Base-by-base conservation (phyloP, 495 filamentous ascomycete species). In the Aspergillus nanangensis region DNA sequence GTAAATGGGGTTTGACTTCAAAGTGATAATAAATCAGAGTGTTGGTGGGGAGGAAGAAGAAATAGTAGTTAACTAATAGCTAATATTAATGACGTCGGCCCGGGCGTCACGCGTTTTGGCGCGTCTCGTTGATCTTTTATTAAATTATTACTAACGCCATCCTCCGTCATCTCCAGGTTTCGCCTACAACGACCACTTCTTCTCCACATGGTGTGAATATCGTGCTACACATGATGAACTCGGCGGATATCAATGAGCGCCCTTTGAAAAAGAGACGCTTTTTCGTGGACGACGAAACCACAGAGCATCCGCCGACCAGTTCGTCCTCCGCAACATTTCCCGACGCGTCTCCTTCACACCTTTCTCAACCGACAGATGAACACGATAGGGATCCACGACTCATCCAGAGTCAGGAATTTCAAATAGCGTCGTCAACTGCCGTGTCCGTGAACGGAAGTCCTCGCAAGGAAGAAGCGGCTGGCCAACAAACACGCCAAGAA, bases 181-280 rank as follows among this genome's bases (percentile, higher is more conserved):
- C n/a, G n/a, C n/a, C n/a, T n/a, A n/a, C n/a, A n/a, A n/a, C n/a
- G n/a, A n/a, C n/a, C n/a, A n/a, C n/a, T n/a, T n/a, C n/a, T n/a
- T n/a, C n/a, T n/a, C n/a, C n/a, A n/a, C n/a, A n/a, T n/a, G n/a
- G n/a, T n/a, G n/a, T n/a, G n/a, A n/a, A n/a, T n/a, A n/a, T n/a
- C n/a, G n/a, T n/a, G n/a, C n/a, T 41, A 17, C 45, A 25, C 35
- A 65, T 22, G 2, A 87, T 87, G 84, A 75, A 66, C 50, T 70
- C 69, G 48, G 56, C 69, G 47, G 69, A 79, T 25, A 63, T 72
- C 3, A 72, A 79, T 41, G 79, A 82, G 36, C 77, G 81, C 17
- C 89, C 88, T 3, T 65, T 64, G 31, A 96, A 96, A 72, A 90
- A 84, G 65, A 75, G 84, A 44, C 83, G 90, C 20, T 94, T 94